Percentiles rank a stretch among this genome's conserved stretches.
Evolutionary conservation across 2,329 filamentous ascomycete genomes (phyloP).

Genomic region (Hyphodiscus sp.): DNA sequence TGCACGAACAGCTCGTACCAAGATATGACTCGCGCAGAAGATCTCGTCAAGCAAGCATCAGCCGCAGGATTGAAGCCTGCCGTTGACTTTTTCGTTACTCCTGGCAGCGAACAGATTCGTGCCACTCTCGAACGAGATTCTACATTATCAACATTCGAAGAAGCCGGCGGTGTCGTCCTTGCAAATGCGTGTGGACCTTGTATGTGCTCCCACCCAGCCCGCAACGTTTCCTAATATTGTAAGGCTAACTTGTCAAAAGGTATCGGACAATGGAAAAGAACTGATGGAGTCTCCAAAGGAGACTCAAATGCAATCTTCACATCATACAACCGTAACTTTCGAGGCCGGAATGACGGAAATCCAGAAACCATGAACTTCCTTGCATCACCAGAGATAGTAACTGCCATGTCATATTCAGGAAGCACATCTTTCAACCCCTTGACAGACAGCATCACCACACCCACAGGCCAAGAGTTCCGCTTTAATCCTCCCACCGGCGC

Average conservation of each 20-base stretch:
- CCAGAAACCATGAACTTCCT: slow-evolving; percentile 98
- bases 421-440: slow-evolving; percentile 93
- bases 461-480: slow-evolving; percentile 74
- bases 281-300: slow-evolving; percentile 77
- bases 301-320: slow-evolving; percentile 91
- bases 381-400: slow-evolving; percentile 92
- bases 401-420: slow-evolving; percentile 89
- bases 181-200: slow-evolving; percentile 78
- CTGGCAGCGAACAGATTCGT: slow-evolving; percentile 92
- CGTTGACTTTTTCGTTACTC: slow-evolving; percentile 91
- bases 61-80: slow-evolving; percentile 86
- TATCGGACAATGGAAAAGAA: slow-evolving; percentile 92
- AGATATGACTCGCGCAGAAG: slow-evolving; percentile 94
- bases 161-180: slow-evolving; percentile 80
- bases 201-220: not conserved
- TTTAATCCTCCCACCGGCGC: slow-evolving; percentile 74
- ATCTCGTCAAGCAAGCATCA: slow-evolving; percentile 84
- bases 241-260: slow-evolving; percentile 46
- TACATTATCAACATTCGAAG: slow-evolving; percentile 77
- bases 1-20: slow-evolving; percentile 99
- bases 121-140: slow-evolving; percentile 87
- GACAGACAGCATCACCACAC: slow-evolving; percentile 75
- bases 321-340: slow-evolving; percentile 98
- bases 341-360: slow-evolving; percentile 94
- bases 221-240: not conserved